Evolutionary conservation across 2,329 filamentous ascomycete species (phyloP), one percentile per base, ranked within the genome.

Genomic region (Teratosphaeria nubilosa): DNA sequence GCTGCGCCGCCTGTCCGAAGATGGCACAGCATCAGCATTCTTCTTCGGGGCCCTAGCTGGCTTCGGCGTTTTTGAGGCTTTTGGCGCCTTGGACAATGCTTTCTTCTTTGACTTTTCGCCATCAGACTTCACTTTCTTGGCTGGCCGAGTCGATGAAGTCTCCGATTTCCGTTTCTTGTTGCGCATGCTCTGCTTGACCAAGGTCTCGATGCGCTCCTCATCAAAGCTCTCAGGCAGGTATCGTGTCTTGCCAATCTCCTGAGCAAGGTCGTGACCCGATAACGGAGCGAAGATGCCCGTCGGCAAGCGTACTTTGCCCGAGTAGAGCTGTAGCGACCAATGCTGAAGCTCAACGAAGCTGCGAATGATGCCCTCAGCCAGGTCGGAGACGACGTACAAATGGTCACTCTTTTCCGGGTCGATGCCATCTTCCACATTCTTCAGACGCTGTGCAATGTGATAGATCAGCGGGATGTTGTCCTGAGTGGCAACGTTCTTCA

Each of bases 361-460:
- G 53, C 90, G 84, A 59, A 96, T 87, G 13, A 92, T 81, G 2
- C 86, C 82, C 72, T 94, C 89, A 0, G 91, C 85, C 10, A 99
- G 81, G 72, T 99, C 94, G 55, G 90, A 91, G 41, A 99, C 75
- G 5, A 91, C 85, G 70, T 96, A 95, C 0, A 99, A 79, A 61
- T 86, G 85, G 58, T 91, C 84, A 65, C 86, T 89, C 59, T 81
- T 78, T 1, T 80, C 76, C 0, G 84, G 81, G 25, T 82, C 80
- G 60, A 97, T 84, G 13, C 83, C 88, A 71, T 99, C 94, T 50
- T 84, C 82, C 10, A 91, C 88, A 72, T 92, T 88, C 78, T 99
- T 99, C 57, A 96, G 86, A 10, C 91, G 85, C 73, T 97, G 91
- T 13, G 91, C 91, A 61, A 96, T 88, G 72, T 94, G 90, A 77